Conservation (phyloP, 148 eudicot genomes). For the Drosera capensis region DNA sequence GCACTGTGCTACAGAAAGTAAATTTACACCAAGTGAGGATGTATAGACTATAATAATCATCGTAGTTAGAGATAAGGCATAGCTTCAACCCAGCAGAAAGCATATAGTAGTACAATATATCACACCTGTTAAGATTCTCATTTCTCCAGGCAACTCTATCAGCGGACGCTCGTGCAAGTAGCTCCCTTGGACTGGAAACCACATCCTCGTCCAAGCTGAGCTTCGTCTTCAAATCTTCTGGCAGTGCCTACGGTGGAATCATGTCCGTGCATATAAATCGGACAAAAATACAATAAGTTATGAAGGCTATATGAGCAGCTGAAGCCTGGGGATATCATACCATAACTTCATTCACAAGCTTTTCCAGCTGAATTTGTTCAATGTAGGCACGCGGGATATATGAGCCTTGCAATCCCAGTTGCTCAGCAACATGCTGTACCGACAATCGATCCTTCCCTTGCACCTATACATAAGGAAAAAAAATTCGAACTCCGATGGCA, state of each 20-base stretch:
- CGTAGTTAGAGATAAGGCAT: no score
- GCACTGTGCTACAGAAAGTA: no score
- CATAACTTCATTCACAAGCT: conserved; percentile 89
- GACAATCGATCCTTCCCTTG: conserved; percentile 78
- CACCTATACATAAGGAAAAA: conserved; percentile 25
- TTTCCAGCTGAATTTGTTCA: conserved; percentile 92
- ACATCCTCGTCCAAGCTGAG: conserved; percentile 82
- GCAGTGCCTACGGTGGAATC: conserved; percentile 45
- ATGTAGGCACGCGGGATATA: conserved; percentile 84
- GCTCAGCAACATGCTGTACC: conserved; percentile 60
- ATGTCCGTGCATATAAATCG: not conserved
- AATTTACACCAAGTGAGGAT: no score
- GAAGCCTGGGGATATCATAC: conserved; percentile 35
- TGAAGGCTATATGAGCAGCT: conserved; percentile 1
- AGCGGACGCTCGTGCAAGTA: conserved; percentile 56
- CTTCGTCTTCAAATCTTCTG: conserved; percentile 87
- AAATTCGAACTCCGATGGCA: no score
- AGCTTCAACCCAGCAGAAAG: not conserved
- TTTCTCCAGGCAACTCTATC: conserved; percentile 46
- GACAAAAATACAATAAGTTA: not conserved
- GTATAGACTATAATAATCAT: not conserved
- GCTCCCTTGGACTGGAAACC: conserved; percentile 62
- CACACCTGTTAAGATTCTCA: conserved; percentile 44
- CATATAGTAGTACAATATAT: conserved; percentile 1
- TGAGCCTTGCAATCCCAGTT: conserved; percentile 83